A percentile compares a stretch with the other conserved stretches of the same genome.
These are phyloP conservation scores for Graphiopsis chlorocephala DNA, from an alignment of 2,329 filamentous ascomycete species.

Conservation along the genomic window DNA sequence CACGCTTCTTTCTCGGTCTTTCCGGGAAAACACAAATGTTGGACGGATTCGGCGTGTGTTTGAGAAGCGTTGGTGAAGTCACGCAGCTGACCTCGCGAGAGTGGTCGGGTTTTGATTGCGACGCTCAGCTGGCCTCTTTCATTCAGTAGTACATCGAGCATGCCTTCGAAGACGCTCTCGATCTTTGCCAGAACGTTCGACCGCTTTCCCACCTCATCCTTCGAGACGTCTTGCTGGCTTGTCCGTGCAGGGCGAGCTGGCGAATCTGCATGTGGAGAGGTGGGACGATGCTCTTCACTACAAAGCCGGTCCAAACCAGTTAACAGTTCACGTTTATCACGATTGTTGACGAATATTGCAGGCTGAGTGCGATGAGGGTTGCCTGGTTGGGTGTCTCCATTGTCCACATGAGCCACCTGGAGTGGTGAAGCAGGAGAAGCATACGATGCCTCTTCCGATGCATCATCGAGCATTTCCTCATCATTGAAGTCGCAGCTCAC, in stretches of 20 bases:
- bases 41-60: constrained; percentile 5
- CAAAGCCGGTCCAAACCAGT: neutral
- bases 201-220: neutral
- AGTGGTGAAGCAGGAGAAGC: neutral
- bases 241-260: neutral
- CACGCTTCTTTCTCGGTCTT: constrained; percentile 55
- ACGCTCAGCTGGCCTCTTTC: constrained; percentile 48
- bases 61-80: constrained; percentile 21
- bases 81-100: constrained; percentile 34
- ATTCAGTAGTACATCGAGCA: constrained; percentile 50
- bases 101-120: constrained; percentile 41
- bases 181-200: constrained; percentile 50
- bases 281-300: neutral
- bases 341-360: neutral
- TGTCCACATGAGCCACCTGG: neutral
- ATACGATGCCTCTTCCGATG: neutral
- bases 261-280: neutral
- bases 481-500: neutral
- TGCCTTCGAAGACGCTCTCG: constrained; percentile 53
- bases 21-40: constrained; percentile 51
- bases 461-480: neutral
- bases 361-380: neutral
- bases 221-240: neutral
- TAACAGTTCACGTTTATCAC: neutral
- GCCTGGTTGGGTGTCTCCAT: neutral